Evolutionary conservation across 306 rosid species (phyloP), one percentile per base, ranked within the genome.

Genomic region (Malus orientalis): DNA sequence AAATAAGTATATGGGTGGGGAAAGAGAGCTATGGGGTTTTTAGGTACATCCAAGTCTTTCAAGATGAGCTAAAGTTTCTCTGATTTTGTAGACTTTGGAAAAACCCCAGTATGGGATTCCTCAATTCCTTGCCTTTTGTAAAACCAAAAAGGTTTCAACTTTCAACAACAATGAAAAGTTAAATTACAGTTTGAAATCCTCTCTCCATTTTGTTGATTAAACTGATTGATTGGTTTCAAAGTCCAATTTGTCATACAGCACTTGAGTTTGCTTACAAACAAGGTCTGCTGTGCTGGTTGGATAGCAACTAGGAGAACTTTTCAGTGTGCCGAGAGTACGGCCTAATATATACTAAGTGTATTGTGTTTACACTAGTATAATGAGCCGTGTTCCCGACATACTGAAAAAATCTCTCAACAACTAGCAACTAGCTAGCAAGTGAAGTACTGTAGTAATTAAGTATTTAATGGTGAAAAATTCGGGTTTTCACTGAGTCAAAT

Each of bases 111-210:
- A 45, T 38, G 82, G 91, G 74, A 78, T 85, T 87, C 87, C 83
- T 78, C 86, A 85, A 81, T 79, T 74, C 80, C 81, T 87, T 71
- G 89, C 84, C 69, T 83, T 74, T 63, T 71, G 86, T 75, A 72
- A 83, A 85, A 80, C 79, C 79, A n/a, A 81, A 79, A 38, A 73
- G 83, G 73, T 58, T 83, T 76, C 80, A 49, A 4, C 18, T 49
- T 49, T 49, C 55, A 68, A 78, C 73, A 72, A 81, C 78, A 72
- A 86, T 78, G 79, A 74, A 80, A 75, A 53, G 42, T 65, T 38
- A 58, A 67, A 4, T 61, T 1, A 4, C 30, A 60, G 55, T 73
- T 67, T 59, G 65, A 85, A 75, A 45, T 78, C 54, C 42, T 42
- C 45, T 15, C 20, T 49, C 8, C 55, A 49, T 49, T 49, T 15